Evolutionary conservation across 441 rosid species (phyloP).

Genomic region (Eruca vesicaria): DNA sequence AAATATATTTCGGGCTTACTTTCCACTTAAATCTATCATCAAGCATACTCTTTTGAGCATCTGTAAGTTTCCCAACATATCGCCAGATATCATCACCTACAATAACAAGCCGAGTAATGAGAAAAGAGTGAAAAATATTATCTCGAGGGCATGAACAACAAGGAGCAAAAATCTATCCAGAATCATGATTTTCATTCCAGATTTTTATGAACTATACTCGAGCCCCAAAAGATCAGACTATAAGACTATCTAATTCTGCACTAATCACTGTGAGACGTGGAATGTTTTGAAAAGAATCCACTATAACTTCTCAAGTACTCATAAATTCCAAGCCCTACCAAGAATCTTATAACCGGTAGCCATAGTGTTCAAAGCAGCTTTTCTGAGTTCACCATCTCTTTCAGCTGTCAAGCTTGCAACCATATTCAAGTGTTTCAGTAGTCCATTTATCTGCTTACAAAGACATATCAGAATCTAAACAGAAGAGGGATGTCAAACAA

Average conservation of each 20-base stretch:
- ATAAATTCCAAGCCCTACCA: conserved; percentile 53
- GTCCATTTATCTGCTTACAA: conserved; percentile 79
- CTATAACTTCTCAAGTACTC: neutral
- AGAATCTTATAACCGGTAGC: conserved; percentile 98
- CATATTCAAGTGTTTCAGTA: conserved; percentile 81
- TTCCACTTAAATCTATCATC: conserved; percentile 99
- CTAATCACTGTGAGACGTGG: no score
- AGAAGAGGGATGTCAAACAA: conserved; percentile 3
- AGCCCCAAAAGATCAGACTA: conserved; percentile 8
- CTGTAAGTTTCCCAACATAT: conserved; percentile 64
- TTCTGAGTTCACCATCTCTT: conserved; percentile 98
- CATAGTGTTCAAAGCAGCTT: conserved; percentile 92
- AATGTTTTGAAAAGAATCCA: no score
- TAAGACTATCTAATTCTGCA: no score
- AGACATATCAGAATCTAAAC: conserved; percentile 21
- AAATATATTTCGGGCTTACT: conserved; percentile 42
- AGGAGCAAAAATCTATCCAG: neutral
- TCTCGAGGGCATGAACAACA: conserved; percentile 14
- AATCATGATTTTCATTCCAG: conserved; percentile 6
- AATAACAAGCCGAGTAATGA: neutral
- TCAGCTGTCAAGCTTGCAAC: conserved; percentile 99
- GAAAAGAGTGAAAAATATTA: neutral
- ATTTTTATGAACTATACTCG: neutral
- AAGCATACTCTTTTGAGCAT: conserved; percentile 99
- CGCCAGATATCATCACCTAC: conserved; percentile 91